Percentiles rank a stretch among this genome's conserved stretches.
Evolutionary conservation across 305 asterid species (phyloP).

Genomic region (Rubia tinctorum): DNA sequence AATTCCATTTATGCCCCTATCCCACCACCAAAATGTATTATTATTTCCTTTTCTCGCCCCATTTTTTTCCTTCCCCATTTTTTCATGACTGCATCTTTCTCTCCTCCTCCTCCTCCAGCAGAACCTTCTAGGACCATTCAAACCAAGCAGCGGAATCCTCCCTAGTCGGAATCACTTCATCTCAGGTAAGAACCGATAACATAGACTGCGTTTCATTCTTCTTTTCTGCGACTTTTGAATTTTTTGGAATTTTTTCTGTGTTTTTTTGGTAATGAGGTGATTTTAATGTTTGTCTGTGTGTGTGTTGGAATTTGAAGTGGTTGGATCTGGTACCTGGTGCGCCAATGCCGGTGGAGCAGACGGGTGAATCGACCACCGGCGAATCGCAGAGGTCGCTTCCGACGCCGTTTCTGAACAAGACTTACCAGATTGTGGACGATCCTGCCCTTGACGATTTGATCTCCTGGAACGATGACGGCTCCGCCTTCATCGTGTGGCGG

Average conservation of each 20-base stretch:
- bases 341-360: conserved; percentile 32
- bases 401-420: conserved; percentile 50
- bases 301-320: background rate
- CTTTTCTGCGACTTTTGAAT: background rate
- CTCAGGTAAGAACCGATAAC: background rate
- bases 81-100: background rate
- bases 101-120: background rate
- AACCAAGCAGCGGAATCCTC: background rate
- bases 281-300: background rate
- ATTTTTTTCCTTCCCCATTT: background rate
- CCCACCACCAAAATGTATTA: conserved; percentile 10
- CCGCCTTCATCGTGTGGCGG: conserved; percentile 49
- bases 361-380: conserved; percentile 33
- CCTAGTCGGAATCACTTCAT: background rate
- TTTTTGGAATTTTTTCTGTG: too few relatives aligned
- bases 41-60: background rate
- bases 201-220: background rate
- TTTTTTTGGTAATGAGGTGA: background rate
- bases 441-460: conserved; percentile 36
- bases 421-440: conserved; percentile 51
- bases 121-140: conserved; percentile 43
- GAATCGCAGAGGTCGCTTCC: conserved; percentile 40
- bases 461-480: conserved; percentile 59
- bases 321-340: conserved; percentile 20
- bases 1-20: background rate